phyloP scores from a whole-genome alignment of 768 basidiomycete species.

The Tricholoma terreum region DNA sequence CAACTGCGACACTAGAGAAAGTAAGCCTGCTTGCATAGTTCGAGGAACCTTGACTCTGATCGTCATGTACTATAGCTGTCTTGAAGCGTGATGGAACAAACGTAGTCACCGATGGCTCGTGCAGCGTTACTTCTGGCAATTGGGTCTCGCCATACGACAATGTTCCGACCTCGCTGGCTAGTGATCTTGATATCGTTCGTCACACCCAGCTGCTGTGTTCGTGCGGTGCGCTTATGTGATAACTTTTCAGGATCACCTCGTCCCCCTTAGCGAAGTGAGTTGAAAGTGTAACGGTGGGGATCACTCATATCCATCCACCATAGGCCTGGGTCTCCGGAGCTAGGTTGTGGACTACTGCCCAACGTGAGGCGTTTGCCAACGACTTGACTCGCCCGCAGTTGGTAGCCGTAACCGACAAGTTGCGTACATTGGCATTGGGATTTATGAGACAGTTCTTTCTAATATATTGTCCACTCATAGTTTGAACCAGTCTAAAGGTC shows the following conservation, averaged over 20 bases:
- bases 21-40: conserved; percentile 24
- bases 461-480: conserved; percentile 16
- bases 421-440: conserved; percentile 4
- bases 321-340: conserved; percentile 59
- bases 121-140: conserved; percentile 43
- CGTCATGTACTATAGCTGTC: conserved; percentile 29
- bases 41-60: neutral
- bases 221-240: neutral
- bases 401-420: conserved; percentile 44
- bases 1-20: conserved; percentile 50
- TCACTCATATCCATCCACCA: neutral
- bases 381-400: conserved; percentile 55
- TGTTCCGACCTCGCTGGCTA: conserved; percentile 40
- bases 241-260: conserved; percentile 43
- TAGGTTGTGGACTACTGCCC: conserved; percentile 45
- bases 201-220: neutral
- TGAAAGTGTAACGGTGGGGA: neutral
- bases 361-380: conserved; percentile 52
- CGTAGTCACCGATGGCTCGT: conserved; percentile 40
- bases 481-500: conserved; percentile 44
- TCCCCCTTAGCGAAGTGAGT: conserved; percentile 49
- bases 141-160: conserved; percentile 55
- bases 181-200: conserved; percentile 48
- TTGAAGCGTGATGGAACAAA: conserved; percentile 42
- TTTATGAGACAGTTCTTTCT: no score